A percentile compares a stretch with the other conserved stretches of the same genome.
Conservation (phyloP, 805 yeast species). For the Wickerhamiella nectarea region DNA sequence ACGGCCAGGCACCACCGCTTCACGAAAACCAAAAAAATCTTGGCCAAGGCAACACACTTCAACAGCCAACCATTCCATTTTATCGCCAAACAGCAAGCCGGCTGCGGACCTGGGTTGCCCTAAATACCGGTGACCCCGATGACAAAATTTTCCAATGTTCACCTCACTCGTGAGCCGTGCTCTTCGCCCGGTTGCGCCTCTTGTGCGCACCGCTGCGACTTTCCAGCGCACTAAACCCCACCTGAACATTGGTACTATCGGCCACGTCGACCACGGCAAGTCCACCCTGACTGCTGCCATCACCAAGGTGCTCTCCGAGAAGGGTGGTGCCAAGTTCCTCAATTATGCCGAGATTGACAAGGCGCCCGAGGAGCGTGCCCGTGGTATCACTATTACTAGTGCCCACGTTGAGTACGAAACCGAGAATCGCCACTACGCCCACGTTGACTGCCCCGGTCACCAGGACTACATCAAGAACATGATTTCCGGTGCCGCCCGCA, state of each 20-base stretch:
- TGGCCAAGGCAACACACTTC: no score
- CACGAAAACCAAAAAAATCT: no score
- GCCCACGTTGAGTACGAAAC: conserved; percentile 98
- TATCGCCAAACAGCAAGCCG: no score
- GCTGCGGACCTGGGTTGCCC: no score
- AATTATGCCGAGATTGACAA: conserved; percentile 89
- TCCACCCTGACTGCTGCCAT: conserved; percentile 97
- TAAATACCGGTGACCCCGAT: no score
- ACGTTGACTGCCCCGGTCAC: conserved; percentile 98
- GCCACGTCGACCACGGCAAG: conserved; percentile 98
- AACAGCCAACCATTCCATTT: no score
- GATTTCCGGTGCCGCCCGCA: conserved; percentile 99
- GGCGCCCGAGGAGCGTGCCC: conserved; percentile 98
- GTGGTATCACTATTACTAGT: conserved; percentile 97
- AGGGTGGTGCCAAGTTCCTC: conserved; percentile 86
- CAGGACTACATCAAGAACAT: conserved; percentile 97
- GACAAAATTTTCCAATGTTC: conserved; percentile 7
- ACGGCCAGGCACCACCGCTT: no score
- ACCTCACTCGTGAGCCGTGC: conserved; percentile 5
- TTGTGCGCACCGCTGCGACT: conserved; percentile 40
- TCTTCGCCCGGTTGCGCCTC: conserved; percentile 1
- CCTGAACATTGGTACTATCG: conserved; percentile 93
- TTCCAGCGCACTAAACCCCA: conserved; percentile 95
- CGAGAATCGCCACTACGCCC: conserved; percentile 88
- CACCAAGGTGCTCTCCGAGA: conserved; percentile 79